Conservation (phyloP, 2,329 filamentous ascomycete genomes). For the Colletotrichum nymphaeae region DNA sequence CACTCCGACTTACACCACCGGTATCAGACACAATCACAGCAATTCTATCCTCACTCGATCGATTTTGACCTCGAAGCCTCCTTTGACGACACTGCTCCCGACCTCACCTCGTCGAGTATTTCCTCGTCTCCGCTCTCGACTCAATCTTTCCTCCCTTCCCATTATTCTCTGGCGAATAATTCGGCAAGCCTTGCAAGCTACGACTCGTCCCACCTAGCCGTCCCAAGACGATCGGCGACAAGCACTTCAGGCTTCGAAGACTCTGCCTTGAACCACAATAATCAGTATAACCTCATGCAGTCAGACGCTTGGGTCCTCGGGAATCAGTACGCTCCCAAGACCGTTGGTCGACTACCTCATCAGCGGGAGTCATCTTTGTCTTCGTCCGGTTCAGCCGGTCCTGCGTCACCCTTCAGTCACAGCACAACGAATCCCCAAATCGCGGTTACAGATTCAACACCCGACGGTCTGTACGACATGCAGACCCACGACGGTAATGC, state of each 20-base stretch:
- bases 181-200: constrained; percentile 23
- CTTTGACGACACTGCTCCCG: constrained; percentile 14
- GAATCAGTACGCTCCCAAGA: constrained; percentile 51
- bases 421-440: constrained; percentile 70
- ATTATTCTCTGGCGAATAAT: constrained; percentile 41
- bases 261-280: constrained; percentile 1
- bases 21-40: not conserved
- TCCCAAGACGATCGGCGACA: constrained; percentile 15
- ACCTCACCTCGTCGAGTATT: constrained; percentile 10
- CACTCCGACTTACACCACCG: constrained; percentile 1
- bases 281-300: constrained; percentile 50
- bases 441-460: constrained; percentile 60
- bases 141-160: constrained; percentile 35
- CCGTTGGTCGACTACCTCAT: constrained; percentile 56
- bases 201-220: not conserved
- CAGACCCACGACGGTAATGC: constrained; percentile 51
- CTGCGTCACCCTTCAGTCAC: constrained; percentile 67
- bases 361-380: constrained; percentile 72
- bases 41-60: constrained; percentile 15
- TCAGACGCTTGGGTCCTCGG: constrained; percentile 53
- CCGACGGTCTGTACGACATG: constrained; percentile 59
- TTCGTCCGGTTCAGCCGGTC: constrained; percentile 69
- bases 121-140: constrained; percentile 32
- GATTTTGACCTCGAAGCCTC: constrained; percentile 21
- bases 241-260: constrained; percentile 16